Percentiles rank a stretch among this genome's conserved stretches.
phyloP scores from a whole-genome alignment of 2,329 filamentous ascomycete species.

The Calycina herbarum region DNA sequence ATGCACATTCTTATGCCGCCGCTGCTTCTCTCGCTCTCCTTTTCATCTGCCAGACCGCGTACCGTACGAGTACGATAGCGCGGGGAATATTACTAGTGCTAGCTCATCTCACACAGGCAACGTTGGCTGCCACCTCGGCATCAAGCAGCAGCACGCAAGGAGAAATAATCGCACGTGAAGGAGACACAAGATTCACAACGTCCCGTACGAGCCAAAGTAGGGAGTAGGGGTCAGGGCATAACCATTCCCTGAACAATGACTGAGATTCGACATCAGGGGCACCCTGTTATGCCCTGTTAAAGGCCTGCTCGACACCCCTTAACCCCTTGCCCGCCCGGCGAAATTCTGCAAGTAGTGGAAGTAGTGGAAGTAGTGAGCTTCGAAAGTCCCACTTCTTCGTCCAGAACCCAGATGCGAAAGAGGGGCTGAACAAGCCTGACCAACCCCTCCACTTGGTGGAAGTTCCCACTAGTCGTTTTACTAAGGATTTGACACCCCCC shows the following conservation, averaged over 20 bases:
- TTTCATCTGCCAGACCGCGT: slow-evolving; percentile 1
- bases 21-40: background rate
- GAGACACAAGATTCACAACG: background rate
- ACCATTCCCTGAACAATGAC: background rate
- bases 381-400: slow-evolving; percentile 2
- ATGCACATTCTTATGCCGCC: background rate
- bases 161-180: background rate
- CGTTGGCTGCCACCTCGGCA: background rate
- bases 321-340: slow-evolving; percentile 5
- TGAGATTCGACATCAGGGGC: background rate
- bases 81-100: background rate
- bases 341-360: background rate
- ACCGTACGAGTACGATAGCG: slow-evolving; percentile 3
- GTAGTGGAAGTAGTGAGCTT: background rate
- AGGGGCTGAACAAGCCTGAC: background rate
- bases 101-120: too few relatives aligned
- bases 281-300: background rate
- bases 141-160: slow-evolving; percentile 1
- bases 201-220: background rate
- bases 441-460: slow-evolving; percentile 3
- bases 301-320: background rate
- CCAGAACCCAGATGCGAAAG: slow-evolving; percentile 6
- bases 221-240: background rate
- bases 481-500: slow-evolving; percentile 28
- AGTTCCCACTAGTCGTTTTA: slow-evolving; percentile 28